Percentiles rank a stretch among this genome's conserved stretches.
Conservation (phyloP, 1,284 basidiomycete species). For the Trichosporon sp. region DNA sequence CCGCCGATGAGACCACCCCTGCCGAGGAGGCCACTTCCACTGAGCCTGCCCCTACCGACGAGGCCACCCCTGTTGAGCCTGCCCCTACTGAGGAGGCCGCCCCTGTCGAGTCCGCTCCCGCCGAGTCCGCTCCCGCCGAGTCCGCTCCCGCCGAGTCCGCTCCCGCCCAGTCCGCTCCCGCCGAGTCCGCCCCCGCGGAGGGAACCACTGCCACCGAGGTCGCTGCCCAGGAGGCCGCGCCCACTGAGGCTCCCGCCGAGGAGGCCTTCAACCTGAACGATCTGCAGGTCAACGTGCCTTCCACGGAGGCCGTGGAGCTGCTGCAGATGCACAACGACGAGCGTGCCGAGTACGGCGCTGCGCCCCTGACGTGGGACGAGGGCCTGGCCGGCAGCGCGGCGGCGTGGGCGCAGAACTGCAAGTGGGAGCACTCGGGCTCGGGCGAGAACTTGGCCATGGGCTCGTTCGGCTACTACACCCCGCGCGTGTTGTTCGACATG, state of each 20-base stretch:
- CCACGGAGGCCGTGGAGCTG: slow-evolving; percentile 10
- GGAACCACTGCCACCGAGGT: background rate
- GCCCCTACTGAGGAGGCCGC: background rate
- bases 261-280: background rate
- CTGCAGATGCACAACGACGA: slow-evolving; percentile 38
- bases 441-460: slow-evolving; percentile 29
- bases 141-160: slow-evolving; percentile 21
- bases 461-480: slow-evolving; percentile 27
- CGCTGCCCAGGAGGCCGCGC: background rate
- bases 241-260: slow-evolving; percentile 1
- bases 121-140: slow-evolving; percentile 26
- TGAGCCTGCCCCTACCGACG: background rate
- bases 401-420: slow-evolving; percentile 8
- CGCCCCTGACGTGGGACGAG: slow-evolving; percentile 12
- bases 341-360: slow-evolving; percentile 30
- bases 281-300: slow-evolving; percentile 3
- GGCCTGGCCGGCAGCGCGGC: slow-evolving; percentile 9
- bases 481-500: slow-evolving; percentile 27
- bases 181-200: slow-evolving; percentile 10
- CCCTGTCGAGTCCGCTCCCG: slow-evolving; percentile 27
- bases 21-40: background rate
- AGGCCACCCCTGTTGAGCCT: background rate
- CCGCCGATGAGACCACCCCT: slow-evolving; percentile 13
- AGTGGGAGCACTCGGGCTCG: background rate
- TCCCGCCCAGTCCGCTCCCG: slow-evolving; percentile 29